Evolutionary conservation across 306 rosid species (phyloP), one percentile per base, ranked within the genome.

Genomic region (Gastrolobium bilobum): DNA sequence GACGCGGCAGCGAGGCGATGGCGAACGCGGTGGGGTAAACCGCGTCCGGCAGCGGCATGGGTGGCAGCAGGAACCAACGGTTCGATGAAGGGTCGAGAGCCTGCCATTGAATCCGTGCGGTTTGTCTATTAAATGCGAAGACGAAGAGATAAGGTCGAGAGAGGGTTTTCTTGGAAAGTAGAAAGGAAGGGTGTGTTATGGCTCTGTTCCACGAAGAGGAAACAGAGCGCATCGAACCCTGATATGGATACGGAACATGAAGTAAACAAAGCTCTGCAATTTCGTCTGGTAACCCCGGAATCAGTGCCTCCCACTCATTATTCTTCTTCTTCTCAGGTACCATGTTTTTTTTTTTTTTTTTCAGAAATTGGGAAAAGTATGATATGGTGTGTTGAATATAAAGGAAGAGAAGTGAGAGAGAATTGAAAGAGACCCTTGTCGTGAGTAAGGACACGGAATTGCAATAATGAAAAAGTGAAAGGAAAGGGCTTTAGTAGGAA

Each of bases 171-270:
- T 76, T 88, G 60, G 79, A 77, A 30, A 44, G 10, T 9, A 65
- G 51, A 58, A 90, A 90, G 0, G 59, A 53, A 0, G 91, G 88
- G 71, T 78, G 40, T 0, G 85, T 68, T 3, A 88, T 82, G 51
- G 89, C 83, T 83, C 70, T 87, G 87, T 87, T 90, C 97, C 93
- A 90, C 2, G 91, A 78, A 0, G 86, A 84, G 0, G 91, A 92
- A 31, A 92, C 92, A 37, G 89, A 82, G 59, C 97, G 91, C 0
- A 81, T 83, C 15, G 87, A 37, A 29, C 89, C 56, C 2, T 80
- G 92, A 81, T 88, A 90, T 0, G 97, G 97, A 35, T 90, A 92
- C 0, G 97, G 94, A 79, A 92, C 82, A 39, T 68, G 89, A 14
- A 90, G 88, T 15, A 92, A 94, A 73, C 97, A 92, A 0, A 92